Evolutionary conservation across 2,329 filamentous ascomycete species (phyloP), one percentile per base, ranked within the genome.

Genomic region (Fusarium sp.): DNA sequence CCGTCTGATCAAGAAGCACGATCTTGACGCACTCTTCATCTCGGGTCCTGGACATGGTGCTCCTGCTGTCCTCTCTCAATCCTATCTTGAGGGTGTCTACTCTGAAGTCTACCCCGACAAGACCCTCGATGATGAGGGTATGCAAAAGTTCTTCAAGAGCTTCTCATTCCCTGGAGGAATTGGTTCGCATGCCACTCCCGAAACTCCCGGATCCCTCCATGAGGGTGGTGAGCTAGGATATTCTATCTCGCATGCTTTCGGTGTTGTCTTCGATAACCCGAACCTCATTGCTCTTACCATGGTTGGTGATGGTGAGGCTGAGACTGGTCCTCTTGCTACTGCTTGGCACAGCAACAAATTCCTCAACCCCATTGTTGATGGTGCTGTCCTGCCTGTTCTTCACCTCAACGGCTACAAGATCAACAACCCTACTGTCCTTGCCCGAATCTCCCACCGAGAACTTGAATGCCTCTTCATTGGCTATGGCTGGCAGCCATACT

Each of bases 331-430:
- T 19, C 82, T 94, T 46, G 92, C 92, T 26, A 93, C 92, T 2
- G 90, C 90, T 58, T 94, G 92, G 92, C 92, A 94, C 80, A 91
- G 90, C 79, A 94, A 87, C 76, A 94, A 94, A 78, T 94, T 93
- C 80, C 84, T 94, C 69, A 93, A 94, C 76, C 92, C 92, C 7
- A 90, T 92, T 71, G 90, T 87, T 1, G 91, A 94, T 74, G 92
- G 92, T 30, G 92, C 91, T 39, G 92, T 94, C 10, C 84, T 94
- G 3, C 92, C 92, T 0, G 89, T 94, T 8, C 84, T 94, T 13
- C 91, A 94, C 78, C 84, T 94, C 34, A 94, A 94, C 73, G 92
- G 92, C 48, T 94, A 94, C 85, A 94, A 94, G 84, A 94, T 94
- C 83, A 92, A 93, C 83, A 93, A 93, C 79, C 91, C 91, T 11